Percentiles rank a stretch among this genome's conserved stretches.
These are phyloP conservation scores for Kernera saxatilis DNA, from an alignment of 345 rosid species.

Conservation along the genomic window DNA sequence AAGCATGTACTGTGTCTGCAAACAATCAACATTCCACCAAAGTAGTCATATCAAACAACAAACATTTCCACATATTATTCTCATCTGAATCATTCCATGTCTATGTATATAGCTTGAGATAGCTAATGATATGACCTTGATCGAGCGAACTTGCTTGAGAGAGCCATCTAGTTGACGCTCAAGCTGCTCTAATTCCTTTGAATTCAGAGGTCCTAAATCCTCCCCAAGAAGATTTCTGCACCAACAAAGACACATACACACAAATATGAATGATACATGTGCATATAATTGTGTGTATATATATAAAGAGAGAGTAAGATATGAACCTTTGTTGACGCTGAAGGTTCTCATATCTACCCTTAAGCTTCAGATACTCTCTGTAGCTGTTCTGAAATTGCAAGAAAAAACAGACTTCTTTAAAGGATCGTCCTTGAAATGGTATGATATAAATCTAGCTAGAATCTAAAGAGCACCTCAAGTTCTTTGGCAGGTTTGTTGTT, in stretches of 20 bases:
- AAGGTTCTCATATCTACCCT: conserved; percentile 64
- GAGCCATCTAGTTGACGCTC: conserved; percentile 73
- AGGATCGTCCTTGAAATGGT: background rate
- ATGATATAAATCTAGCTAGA: background rate
- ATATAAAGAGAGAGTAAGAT: background rate
- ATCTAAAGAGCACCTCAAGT: conserved; percentile 54
- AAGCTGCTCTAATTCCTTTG: conserved; percentile 72
- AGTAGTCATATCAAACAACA: background rate
- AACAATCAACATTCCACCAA: conserved; percentile 8
- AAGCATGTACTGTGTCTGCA: conserved; percentile 91
- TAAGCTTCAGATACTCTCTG: conserved; percentile 85
- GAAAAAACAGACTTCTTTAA: background rate
- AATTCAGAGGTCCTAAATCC: conserved; percentile 52
- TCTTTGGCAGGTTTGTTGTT: conserved; percentile 80
- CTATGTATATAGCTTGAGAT: background rate
- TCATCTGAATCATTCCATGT: background rate
- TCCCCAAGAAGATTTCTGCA: conserved; percentile 85
- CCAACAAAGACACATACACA: background rate
- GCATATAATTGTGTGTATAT: background rate
- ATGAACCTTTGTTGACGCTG: conserved; percentile 89
- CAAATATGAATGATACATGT: background rate
- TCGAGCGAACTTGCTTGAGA: conserved; percentile 67
- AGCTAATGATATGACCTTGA: conserved; percentile 42
- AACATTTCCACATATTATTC: background rate
- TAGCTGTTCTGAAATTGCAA: conserved; percentile 60